Conservation (phyloP, 768 basidiomycete genomes). For the Hydnum rufescens region DNA sequence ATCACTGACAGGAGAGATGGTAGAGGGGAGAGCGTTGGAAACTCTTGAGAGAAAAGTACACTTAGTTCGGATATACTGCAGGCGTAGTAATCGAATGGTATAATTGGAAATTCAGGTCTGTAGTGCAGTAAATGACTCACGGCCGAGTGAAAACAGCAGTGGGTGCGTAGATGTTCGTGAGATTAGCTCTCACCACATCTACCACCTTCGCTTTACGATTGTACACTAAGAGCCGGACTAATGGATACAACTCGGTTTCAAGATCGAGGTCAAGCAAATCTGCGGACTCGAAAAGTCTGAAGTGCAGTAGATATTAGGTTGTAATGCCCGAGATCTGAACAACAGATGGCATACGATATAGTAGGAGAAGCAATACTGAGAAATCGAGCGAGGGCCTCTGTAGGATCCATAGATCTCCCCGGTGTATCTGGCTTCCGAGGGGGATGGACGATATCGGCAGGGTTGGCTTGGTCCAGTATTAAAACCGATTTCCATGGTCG, state of each 20-base stretch:
- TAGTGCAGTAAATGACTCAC: constrained; percentile 26
- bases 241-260: constrained; percentile 64
- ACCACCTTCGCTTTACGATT: constrained; percentile 80
- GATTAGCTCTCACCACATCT: constrained; percentile 55
- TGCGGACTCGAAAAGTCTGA: constrained; percentile 60
- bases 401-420: constrained; percentile 20
- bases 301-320: constrained; percentile 1
- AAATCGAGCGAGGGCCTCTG: constrained; percentile 43
- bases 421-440: background rate
- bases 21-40: constrained; percentile 47
- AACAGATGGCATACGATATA: constrained; percentile 38
- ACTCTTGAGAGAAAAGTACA: constrained; percentile 38
- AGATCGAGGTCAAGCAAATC: constrained; percentile 67
- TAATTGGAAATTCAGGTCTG: too few species aligned
- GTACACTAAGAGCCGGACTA: constrained; percentile 83
- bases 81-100: constrained; percentile 5
- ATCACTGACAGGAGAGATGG: constrained; percentile 56
- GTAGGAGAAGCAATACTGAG: constrained; percentile 53
- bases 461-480: constrained; percentile 36
- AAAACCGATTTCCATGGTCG: constrained; percentile 86
- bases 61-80: constrained; percentile 35
- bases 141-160: constrained; percentile 42
- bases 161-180: constrained; percentile 69
- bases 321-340: background rate
- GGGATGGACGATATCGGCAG: constrained; percentile 12